A percentile compares a stretch with the other conserved stretches of the same genome.
Evolutionary conservation across 306 rosid species (phyloP).

Genomic region (Begonia peltatifolia): DNA sequence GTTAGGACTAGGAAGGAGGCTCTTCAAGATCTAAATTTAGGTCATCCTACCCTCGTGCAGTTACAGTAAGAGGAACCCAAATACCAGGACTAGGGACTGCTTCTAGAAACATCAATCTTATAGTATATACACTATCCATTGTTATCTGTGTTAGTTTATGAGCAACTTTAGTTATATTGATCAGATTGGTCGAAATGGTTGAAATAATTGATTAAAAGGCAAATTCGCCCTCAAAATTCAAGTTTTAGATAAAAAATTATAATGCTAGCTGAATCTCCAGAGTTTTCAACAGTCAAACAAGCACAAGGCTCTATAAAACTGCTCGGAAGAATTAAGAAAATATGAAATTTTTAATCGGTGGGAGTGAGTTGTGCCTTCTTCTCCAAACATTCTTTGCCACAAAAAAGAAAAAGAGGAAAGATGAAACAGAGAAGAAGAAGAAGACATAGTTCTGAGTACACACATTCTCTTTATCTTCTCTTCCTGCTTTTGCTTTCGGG

Average conservation of each 20-base stretch:
- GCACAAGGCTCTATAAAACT: neutral
- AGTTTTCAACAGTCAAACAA: constrained; percentile 4
- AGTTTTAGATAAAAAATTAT: too few species aligned
- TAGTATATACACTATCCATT: too few species aligned
- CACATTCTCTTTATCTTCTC: constrained; percentile 35
- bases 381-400: constrained; percentile 53
- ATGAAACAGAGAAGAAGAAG: neutral
- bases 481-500: constrained; percentile 37
- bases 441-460: constrained; percentile 11
- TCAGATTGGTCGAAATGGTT: too few species aligned
- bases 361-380: constrained; percentile 25
- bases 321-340: neutral
- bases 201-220: too few species aligned
- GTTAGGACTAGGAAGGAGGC: too few species aligned
- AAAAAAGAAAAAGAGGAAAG: constrained; percentile 26
- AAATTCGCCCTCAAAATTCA: too few species aligned
- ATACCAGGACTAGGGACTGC: constrained; percentile 32
- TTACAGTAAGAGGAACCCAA: constrained; percentile 7
- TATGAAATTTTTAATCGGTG: constrained; percentile 4
- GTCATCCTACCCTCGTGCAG: too few species aligned
- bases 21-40: too few species aligned
- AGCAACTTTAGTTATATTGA: too few species aligned
- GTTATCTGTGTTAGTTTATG: too few species aligned
- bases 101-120: constrained; percentile 22
- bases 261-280: too few species aligned